Base-by-base conservation (phyloP, 2,329 filamentous ascomycete genomes). In the Zymoseptoria ardabiliae region DNA sequence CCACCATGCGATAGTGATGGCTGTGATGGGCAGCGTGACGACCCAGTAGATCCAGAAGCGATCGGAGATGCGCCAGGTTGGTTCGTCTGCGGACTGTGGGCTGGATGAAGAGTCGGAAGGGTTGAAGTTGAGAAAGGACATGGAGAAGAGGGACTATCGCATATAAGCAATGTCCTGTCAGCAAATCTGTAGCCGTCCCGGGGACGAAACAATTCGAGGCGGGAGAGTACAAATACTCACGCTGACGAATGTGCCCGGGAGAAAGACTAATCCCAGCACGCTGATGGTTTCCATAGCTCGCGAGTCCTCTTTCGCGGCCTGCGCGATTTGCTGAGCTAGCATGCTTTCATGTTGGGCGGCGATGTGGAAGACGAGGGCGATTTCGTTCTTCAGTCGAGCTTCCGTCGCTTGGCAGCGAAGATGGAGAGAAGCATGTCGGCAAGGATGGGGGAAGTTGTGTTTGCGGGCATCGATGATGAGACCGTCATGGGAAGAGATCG, bases 291-390 rank as follows among this genome's bases (percentile, higher is more conserved):
- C 65, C 56, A 63, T 68, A 1, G 63, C 59, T 2, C 56, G 53
- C 48, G 65, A 63, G 56, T 69, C 67, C 8, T 57, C 55, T 51
- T 60, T 56, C 2, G 65, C 58, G 1, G 63, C 58, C 8, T 62
- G 45, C 9, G 64, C 65, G 30, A 68, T 68, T 20, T 59, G 54
- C 9, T 60, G 56, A 10, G 65, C 55, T 2, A 62, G 55, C n/a
- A 61, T 35, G 52, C 59, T 64, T 35, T 68, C 62, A n/a, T 60
- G 56, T 35, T 69, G 66, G 1, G 66, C 53, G 19, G 64, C 62
- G 45, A 64, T 62, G 55, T 69, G 65, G 54, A 69, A 66, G 17
- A 63, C 67, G 55, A 70, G 55, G 25, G 61, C 64, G 53, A 70
- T 66, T 57, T 70, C 67, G 50, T 70, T 69, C 13, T 59, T 45